Conservation (phyloP, 495 filamentous ascomycete species). For the Xylaria nigripes region DNA sequence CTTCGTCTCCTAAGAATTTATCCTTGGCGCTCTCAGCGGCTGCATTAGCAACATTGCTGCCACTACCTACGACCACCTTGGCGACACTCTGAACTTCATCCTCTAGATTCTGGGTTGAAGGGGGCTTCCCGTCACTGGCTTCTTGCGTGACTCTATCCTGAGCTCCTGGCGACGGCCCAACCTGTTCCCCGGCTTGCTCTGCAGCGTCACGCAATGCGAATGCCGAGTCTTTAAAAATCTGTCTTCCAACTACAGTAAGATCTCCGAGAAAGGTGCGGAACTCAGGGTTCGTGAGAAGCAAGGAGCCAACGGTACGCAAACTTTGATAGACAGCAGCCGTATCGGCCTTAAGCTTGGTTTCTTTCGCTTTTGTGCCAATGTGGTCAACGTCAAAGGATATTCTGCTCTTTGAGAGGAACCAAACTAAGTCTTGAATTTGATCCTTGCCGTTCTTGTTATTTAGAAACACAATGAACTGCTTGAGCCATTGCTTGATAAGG, state of each 20-base stretch:
- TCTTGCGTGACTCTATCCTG: slow-evolving; percentile 47
- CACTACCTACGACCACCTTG: slow-evolving; percentile 54
- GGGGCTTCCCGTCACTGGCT: slow-evolving; percentile 42
- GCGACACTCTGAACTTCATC: slow-evolving; percentile 56
- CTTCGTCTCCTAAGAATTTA: slow-evolving; percentile 61
- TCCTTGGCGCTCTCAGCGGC: slow-evolving; percentile 58
- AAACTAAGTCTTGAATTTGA: slow-evolving; percentile 84
- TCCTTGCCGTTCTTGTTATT: slow-evolving; percentile 76
- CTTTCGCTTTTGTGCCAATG: slow-evolving; percentile 52
- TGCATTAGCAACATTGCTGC: slow-evolving; percentile 55
- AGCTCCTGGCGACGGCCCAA: slow-evolving; percentile 59
- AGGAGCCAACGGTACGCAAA: slow-evolving; percentile 69
- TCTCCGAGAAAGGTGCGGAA: slow-evolving; percentile 86
- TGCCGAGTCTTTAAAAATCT: slow-evolving; percentile 82
- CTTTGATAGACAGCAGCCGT: slow-evolving; percentile 76
- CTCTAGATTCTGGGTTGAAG: slow-evolving; percentile 52
- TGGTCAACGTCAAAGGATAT: slow-evolving; percentile 61
- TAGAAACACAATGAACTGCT: slow-evolving; percentile 66
- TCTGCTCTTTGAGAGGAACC: slow-evolving; percentile 67
- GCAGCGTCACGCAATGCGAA: slow-evolving; percentile 66
- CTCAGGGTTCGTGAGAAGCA: slow-evolving; percentile 82
- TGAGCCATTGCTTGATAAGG: slow-evolving; percentile 62
- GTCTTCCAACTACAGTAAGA: slow-evolving; percentile 64
- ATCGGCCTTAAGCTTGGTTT: slow-evolving; percentile 65
- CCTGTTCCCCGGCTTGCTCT: slow-evolving; percentile 58